A percentile compares a stretch with the other conserved stretches of the same genome.
Conservation (phyloP, 768 basidiomycete genomes). For the Suillus sp. region DNA sequence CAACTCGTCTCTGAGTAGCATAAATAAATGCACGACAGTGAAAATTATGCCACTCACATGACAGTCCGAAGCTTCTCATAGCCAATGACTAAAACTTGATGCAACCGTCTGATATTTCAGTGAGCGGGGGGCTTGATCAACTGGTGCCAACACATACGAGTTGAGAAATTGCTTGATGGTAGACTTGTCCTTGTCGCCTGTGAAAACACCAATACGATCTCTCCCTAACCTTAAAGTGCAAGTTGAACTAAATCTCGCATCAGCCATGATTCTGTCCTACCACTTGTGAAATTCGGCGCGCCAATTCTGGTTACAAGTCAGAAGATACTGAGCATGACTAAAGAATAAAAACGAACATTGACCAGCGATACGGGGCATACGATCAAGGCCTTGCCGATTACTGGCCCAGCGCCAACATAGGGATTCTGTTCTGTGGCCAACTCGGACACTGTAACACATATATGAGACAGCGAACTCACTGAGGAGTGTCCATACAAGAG, state of each 20-base stretch:
- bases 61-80: constrained; percentile 89
- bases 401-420: constrained; percentile 56
- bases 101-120: constrained; percentile 51
- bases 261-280: constrained; percentile 44
- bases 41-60: constrained; percentile 52
- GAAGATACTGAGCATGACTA: constrained; percentile 2
- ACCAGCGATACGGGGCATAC: constrained; percentile 93
- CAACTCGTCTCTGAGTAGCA: constrained; percentile 49
- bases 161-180: constrained; percentile 72
- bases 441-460: constrained; percentile 9
- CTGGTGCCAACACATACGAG: constrained; percentile 48
- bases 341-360: constrained; percentile 52
- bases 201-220: constrained; percentile 57
- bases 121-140: constrained; percentile 7
- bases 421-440: constrained; percentile 74
- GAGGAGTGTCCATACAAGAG: constrained; percentile 90
- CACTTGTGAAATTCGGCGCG: constrained; percentile 94
- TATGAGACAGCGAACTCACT: constrained; percentile 49
- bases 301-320: constrained; percentile 71
- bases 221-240: constrained; percentile 47
- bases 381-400: constrained; percentile 81
- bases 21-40: constrained; percentile 9
- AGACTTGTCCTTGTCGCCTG: constrained; percentile 58
- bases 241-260: constrained; percentile 15
- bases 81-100: constrained; percentile 90